These are phyloP conservation scores for Hygrophila difformis DNA, from an alignment of 257 asterid species.

Conservation along the genomic window DNA sequence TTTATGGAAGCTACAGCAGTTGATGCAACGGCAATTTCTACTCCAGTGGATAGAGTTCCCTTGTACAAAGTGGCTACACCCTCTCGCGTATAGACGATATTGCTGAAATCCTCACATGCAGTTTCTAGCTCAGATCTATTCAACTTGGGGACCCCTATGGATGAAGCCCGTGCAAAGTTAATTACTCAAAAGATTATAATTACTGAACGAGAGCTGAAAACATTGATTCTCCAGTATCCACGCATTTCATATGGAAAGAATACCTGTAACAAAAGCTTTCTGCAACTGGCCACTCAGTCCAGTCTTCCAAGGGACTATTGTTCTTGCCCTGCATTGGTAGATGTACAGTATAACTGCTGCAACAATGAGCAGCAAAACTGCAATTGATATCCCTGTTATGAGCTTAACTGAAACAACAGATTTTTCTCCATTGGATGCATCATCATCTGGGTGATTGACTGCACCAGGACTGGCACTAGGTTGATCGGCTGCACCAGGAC, in stretches of 20 bases:
- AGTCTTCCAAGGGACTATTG: constrained; percentile 79
- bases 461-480: constrained; percentile 13
- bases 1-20: constrained; percentile 43
- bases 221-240: background rate
- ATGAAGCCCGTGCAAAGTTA: constrained; percentile 5
- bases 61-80: constrained; percentile 58
- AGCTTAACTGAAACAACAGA: constrained; percentile 32
- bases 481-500: constrained; percentile 10
- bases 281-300: constrained; percentile 94
- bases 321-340: constrained; percentile 48
- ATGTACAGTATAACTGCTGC: constrained; percentile 27
- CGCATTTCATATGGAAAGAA: background rate
- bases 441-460: constrained; percentile 15
- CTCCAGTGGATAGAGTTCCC: constrained; percentile 91
- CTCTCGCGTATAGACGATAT: constrained; percentile 40
- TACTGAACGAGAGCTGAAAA: background rate
- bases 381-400: constrained; percentile 36
- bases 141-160: constrained; percentile 88
- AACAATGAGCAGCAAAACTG: constrained; percentile 32
- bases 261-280: constrained; percentile 90
- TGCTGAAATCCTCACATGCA: constrained; percentile 97
- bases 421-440: constrained; percentile 14
- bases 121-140: constrained; percentile 76
- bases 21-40: constrained; percentile 83
- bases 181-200: background rate